Conservation (phyloP, 2,329 filamentous ascomycete species). For the Xylaria sp. region DNA sequence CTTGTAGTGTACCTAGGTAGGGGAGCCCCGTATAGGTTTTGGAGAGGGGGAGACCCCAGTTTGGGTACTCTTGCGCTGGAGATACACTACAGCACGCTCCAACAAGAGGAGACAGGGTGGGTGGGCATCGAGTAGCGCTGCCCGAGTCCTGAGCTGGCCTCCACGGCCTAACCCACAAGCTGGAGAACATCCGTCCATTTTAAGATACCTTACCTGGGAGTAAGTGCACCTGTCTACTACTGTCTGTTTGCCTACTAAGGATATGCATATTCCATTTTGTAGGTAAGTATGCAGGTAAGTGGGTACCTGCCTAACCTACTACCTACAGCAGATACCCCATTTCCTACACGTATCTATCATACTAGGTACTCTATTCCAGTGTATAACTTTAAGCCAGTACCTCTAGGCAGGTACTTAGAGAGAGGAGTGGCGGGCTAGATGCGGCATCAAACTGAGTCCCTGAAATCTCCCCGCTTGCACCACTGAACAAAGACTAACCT, state of each 20-base stretch:
- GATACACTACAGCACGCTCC: conserved; percentile 8
- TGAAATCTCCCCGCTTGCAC: conserved; percentile 20
- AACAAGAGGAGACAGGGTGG: not conserved
- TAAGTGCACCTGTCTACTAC: not conserved
- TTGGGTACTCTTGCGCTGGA: conserved; percentile 27
- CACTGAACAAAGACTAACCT: not conserved
- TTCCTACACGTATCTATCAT: too few relatives aligned
- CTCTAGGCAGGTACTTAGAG: not conserved
- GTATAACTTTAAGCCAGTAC: too few relatives aligned
- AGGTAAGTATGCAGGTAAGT: not conserved
- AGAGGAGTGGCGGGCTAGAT: not conserved
- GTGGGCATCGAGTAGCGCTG: conserved; percentile 6
- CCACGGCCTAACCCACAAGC: not conserved
- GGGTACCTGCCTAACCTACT: not conserved
- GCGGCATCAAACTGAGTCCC: conserved; percentile 13
- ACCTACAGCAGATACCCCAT: not conserved
- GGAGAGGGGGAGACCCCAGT: conserved; percentile 36
- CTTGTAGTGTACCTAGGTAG: conserved; percentile 21
- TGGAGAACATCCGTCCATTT: too few relatives aligned
- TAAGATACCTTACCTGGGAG: not conserved
- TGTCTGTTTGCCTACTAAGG: too few relatives aligned
- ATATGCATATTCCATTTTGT: not conserved
- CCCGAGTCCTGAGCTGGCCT: conserved; percentile 4
- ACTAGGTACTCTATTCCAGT: too few relatives aligned
- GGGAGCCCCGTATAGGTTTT: conserved; percentile 24